Evolutionary conservation across 768 basidiomycete species (phyloP), one percentile per base, ranked within the genome.

Genomic region (Naganishia randhawae): DNA sequence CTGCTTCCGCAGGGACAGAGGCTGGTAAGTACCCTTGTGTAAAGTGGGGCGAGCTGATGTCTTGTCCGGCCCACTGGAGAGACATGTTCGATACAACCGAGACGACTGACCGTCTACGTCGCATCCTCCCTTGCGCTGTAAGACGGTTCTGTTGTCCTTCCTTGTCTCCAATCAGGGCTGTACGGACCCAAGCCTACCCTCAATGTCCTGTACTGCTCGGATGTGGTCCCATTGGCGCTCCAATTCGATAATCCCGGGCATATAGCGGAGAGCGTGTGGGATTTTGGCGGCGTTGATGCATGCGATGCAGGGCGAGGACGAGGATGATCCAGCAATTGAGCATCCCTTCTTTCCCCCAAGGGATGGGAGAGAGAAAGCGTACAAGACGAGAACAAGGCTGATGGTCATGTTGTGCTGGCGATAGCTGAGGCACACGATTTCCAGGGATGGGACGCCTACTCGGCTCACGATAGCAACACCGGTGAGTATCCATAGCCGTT

Each of bases 121-220:
- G n/a, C n/a, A n/a, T n/a, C 11, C 22, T 54, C 11, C 29, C 3
- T 31, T 8, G 22, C 32, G 27, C 27, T 5, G 10, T 3, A 29
- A 65, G 65, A 66, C 51, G 65, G 65, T 2, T 66, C 65, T 22
- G 54, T 66, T 29, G 52, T 52, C 7, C 45, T 66, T 6, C 65
- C 65, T 19, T 52, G 31, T 25, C 33, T 66, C 25, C 32, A 53
- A 57, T 70, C 72, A 48, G 67, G 52, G 50, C 63, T 74, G 9
- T 74, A 72, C 51, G 73, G 66, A 6, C 57, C 72, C 16, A 72
- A 72, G 54, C 73, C 73, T 9, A 72, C 73, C 1, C 62, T 67
- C 29, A 71, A 69, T n/a, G 52, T 72, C 5, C 50, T 74, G 37
- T 53, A 37, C 16, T 27, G 52, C 10, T 17, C 33, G 8, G 70